Base-by-base conservation (phyloP, 1,284 basidiomycete species). In the Gymnopus androsaceus region DNA sequence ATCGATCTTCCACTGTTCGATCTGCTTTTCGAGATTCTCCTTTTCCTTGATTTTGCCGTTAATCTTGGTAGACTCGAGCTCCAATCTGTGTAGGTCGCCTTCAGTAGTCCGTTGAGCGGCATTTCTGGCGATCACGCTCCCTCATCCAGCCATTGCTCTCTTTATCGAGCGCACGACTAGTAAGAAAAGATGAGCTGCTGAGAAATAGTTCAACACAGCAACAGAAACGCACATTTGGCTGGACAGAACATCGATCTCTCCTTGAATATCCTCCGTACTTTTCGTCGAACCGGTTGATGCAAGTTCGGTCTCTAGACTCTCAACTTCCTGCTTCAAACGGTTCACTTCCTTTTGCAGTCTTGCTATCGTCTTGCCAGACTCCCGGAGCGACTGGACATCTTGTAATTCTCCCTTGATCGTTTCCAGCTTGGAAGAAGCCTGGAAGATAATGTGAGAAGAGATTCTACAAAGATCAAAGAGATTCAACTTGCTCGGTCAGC, bases 181-280 rank as follows among this genome's bases (percentile, higher is more conserved):
- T 19, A 27, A 41, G 51, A 14, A 38, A 42, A 44, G 52, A 44
- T 58, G 25, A 31, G 54, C 28, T 46, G 44, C 25, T 21, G 28
- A 40, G 38, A 42, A 21, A 41, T 49, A 31, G 34, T 30, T 50
- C 15, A 15, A 4, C 37, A 47, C 51, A 52, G 31, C 50, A 31
- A 31, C 4, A 23, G 23, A 50, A 21, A 72, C 87, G 64, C 61
- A 96, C 94, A 94, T 79, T 52, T 88, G 77, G 17, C 71, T 71
- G 1, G 80, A 76, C 31, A 94, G 64, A 4, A 72, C 71, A 52
- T 89, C 83, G 6, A 95, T 75, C 64, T 95, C 87, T 23, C 67
- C 72, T 67, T 96, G 90, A 2, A 97, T 87, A 50, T 95, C 93
- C 47, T 94, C 91, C 1, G 84, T 82, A 0, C 93, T 94, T 71